Conservation (phyloP, 2,329 filamentous ascomycete genomes). For the Botrytis deweyae region DNA sequence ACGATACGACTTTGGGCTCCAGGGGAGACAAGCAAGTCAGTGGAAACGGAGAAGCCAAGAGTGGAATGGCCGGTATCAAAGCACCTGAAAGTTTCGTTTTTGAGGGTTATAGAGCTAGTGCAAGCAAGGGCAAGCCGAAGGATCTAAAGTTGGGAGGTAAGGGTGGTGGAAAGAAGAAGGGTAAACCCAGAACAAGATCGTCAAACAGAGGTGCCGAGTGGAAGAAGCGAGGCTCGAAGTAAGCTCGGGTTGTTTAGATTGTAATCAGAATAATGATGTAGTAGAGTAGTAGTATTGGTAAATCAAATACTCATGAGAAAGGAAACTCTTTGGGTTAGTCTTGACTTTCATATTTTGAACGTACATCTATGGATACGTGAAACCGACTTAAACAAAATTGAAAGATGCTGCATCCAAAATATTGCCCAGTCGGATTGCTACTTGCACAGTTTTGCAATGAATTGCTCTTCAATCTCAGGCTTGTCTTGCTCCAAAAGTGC, state of each 20-base stretch:
- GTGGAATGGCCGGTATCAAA: slow-evolving; percentile 38
- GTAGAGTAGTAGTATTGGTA: neutral
- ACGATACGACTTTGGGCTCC: slow-evolving; percentile 32
- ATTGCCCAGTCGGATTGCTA: neutral
- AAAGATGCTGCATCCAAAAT: neutral
- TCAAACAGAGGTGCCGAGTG: slow-evolving; percentile 40
- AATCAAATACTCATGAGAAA: neutral
- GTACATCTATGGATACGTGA: neutral
- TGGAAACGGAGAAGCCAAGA: slow-evolving; percentile 9
- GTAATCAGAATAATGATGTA: slow-evolving; percentile 6
- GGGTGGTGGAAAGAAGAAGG: slow-evolving; percentile 53
- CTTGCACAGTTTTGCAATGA: neutral
- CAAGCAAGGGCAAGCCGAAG: slow-evolving; percentile 62
- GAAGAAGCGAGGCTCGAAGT: slow-evolving; percentile 43
- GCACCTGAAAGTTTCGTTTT: slow-evolving; percentile 74
- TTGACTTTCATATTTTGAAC: neutral
- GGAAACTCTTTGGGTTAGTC: neutral
- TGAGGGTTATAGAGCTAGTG: slow-evolving; percentile 73
- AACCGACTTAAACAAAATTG: neutral
- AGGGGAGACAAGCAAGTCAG: slow-evolving; percentile 24
- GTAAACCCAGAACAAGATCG: slow-evolving; percentile 42
- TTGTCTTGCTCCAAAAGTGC: slow-evolving; percentile 8
- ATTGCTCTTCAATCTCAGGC: neutral
- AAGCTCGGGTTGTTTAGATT: slow-evolving; percentile 25
- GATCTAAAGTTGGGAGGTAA: slow-evolving; percentile 59